phyloP scores from a whole-genome alignment of 805 yeast species.

The Lachancea thermotolerans region DNA sequence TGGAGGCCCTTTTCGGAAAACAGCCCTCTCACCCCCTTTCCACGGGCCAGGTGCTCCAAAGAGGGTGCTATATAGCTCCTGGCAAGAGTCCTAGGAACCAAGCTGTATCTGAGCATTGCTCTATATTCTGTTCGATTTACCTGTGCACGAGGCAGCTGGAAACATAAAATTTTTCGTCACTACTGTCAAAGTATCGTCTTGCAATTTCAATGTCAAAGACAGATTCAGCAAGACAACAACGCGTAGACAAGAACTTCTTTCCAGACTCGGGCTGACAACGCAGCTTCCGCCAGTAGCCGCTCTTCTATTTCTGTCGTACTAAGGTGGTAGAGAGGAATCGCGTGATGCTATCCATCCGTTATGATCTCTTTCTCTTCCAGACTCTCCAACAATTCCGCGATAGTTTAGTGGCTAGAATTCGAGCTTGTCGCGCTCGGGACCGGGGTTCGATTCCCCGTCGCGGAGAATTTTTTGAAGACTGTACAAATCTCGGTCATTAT shows the following conservation, averaged over 20 bases:
- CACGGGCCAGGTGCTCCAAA: slow-evolving; percentile 22
- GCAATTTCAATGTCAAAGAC: no score
- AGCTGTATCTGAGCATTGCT: slow-evolving; percentile 4
- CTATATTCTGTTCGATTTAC: not conserved
- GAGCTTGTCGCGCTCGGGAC: slow-evolving; percentile 29
- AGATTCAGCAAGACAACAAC: no score
- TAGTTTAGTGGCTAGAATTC: slow-evolving; percentile 26
- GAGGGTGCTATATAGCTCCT: slow-evolving; percentile 19
- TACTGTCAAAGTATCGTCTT: no score
- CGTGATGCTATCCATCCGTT: no score
- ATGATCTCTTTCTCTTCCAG: no score
- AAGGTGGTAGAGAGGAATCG: no score
- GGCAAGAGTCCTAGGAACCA: slow-evolving; percentile 5
- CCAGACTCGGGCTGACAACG: not conserved
- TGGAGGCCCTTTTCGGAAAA: slow-evolving; percentile 41
- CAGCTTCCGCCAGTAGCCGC: not conserved
- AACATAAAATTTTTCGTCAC: not conserved
- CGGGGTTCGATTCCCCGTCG: slow-evolving; percentile 31
- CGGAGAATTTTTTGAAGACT: slow-evolving; percentile 17
- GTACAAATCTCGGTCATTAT: no score
- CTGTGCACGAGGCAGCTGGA: not conserved
- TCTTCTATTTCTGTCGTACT: not conserved
- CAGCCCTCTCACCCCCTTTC: slow-evolving; percentile 43
- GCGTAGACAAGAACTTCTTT: no score
- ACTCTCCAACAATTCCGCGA: slow-evolving; percentile 14